A percentile compares a stretch with the other conserved stretches of the same genome.
phyloP scores from a whole-genome alignment of 2,329 filamentous ascomycete species.

The Immersiporthe knoxdaviesiana region DNA sequence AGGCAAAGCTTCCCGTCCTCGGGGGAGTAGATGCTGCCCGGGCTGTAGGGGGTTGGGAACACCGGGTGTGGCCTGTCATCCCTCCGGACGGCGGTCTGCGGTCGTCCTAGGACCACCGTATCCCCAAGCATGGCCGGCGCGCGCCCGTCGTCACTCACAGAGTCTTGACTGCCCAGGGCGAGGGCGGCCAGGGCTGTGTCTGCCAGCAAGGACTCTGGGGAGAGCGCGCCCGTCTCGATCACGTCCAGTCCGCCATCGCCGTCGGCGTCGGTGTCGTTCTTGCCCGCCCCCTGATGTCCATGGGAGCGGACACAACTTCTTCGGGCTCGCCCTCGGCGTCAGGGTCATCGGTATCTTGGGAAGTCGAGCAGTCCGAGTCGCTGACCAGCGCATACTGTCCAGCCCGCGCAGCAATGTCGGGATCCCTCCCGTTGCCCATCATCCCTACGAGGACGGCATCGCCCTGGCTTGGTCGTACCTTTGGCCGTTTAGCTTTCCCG shows the following conservation, averaged over 20 bases:
- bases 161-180: constrained; percentile 25
- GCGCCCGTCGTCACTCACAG: constrained; percentile 31
- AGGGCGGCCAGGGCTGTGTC: constrained; percentile 38
- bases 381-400: constrained; percentile 55
- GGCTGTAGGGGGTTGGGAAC: constrained; percentile 21
- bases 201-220: constrained; percentile 37
- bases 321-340: constrained; percentile 11
- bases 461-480: constrained; percentile 60
- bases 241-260: background rate
- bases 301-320: constrained; percentile 29
- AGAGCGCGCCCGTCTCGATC: background rate
- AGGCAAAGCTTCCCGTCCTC: constrained; percentile 27
- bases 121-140: constrained; percentile 33
- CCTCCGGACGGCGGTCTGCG: constrained; percentile 20
- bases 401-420: constrained; percentile 65
- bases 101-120: constrained; percentile 11
- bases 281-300: constrained; percentile 32
- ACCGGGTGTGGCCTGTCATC: constrained; percentile 26
- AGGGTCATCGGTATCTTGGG: constrained; percentile 19
- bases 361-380: constrained; percentile 36
- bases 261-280: background rate
- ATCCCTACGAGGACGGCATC: constrained; percentile 69
- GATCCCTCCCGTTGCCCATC: constrained; percentile 65
- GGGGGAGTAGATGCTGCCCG: constrained; percentile 24
- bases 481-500: constrained; percentile 56